These are phyloP conservation scores for Xylariales sp. DNA, from an alignment of 2,329 filamentous ascomycete genomes.

Conservation along the genomic window DNA sequence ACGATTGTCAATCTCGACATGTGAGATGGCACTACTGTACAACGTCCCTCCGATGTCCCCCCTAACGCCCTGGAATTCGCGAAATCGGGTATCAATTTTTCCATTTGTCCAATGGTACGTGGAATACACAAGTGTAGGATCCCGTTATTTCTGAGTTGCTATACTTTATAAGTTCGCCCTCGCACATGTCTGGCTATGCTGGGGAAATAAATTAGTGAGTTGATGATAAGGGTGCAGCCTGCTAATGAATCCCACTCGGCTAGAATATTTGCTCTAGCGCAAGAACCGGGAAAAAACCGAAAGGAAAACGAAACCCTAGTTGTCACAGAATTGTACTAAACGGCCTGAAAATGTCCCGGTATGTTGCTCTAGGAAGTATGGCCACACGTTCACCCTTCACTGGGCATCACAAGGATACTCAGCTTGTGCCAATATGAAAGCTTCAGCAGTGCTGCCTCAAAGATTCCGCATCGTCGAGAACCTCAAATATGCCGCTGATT, in stretches of 20 bases:
- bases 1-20: slow-evolving; percentile 17
- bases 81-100: slow-evolving; percentile 32
- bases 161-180: background rate
- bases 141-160: slow-evolving; percentile 3
- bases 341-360: background rate
- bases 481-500: slow-evolving; percentile 46
- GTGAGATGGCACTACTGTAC: slow-evolving; percentile 17
- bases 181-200: background rate
- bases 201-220: background rate
- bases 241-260: background rate
- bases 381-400: background rate
- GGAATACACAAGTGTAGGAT: slow-evolving; percentile 12
- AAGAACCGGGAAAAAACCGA: background rate
- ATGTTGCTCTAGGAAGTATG: background rate
- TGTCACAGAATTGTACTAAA: background rate
- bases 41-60: background rate
- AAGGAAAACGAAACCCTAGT: too few species aligned
- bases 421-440: background rate
- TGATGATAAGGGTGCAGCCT: background rate
- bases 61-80: slow-evolving; percentile 26
- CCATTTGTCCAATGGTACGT: slow-evolving; percentile 25
- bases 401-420: background rate
- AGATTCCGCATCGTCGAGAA: slow-evolving; percentile 37
- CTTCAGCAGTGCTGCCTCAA: slow-evolving; percentile 9
- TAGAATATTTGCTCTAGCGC: background rate